Conservation (phyloP, 2,329 filamentous ascomycete genomes). For the Fragosphaeria purpurea region DNA sequence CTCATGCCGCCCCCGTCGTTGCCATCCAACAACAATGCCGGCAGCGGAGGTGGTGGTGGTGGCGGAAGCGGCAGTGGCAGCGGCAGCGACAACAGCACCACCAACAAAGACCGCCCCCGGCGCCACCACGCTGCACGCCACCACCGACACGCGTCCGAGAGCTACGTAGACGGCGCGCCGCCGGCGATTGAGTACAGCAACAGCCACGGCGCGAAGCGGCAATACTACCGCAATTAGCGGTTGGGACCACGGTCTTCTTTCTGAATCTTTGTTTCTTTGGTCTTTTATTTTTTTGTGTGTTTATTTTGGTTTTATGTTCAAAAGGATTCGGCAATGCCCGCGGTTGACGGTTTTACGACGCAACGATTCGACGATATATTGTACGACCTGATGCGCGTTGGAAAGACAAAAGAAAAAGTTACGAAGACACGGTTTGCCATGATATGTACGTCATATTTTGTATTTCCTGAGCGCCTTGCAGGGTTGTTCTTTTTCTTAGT, state of each 20-base stretch:
- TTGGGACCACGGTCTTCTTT: neutral
- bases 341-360: no score
- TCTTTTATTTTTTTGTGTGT: neutral
- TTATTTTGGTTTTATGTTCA: neutral
- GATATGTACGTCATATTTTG: no score
- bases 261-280: neutral
- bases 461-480: no score
- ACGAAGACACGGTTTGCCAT: no score
- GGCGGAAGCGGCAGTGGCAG: slow-evolving; percentile 15
- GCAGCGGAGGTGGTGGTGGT: neutral
- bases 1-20: no score
- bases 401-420: no score
- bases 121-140: neutral
- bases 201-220: slow-evolving; percentile 3
- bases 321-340: no score
- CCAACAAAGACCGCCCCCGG: neutral
- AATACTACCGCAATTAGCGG: slow-evolving; percentile 7
- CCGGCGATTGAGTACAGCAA: slow-evolving; percentile 10
- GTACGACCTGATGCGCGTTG: no score
- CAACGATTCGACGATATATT: no score
- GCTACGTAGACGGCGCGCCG: neutral
- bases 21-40: neutral
- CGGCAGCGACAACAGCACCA: slow-evolving; percentile 19
- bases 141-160: slow-evolving; percentile 7
- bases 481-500: no score